A percentile compares a stretch with the other conserved stretches of the same genome.
phyloP scores from a whole-genome alignment of 2,329 filamentous ascomycete genomes.

The Neonectria sp. region DNA sequence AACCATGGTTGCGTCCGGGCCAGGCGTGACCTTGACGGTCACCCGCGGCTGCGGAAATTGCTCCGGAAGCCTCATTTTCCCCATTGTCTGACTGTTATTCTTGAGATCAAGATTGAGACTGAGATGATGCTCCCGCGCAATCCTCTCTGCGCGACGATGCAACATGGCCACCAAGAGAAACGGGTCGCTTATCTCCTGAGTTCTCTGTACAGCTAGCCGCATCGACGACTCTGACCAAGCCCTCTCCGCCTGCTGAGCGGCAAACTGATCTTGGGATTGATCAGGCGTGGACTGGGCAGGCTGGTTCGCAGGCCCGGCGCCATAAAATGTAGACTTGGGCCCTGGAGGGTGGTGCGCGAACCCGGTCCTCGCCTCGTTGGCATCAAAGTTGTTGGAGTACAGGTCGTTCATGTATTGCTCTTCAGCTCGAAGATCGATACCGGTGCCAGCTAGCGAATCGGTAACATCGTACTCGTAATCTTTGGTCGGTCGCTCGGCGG shows the following conservation, averaged over 20 bases:
- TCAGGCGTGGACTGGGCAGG: conserved; percentile 62
- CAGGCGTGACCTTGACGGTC: conserved; percentile 68
- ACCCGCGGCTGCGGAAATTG: conserved; percentile 68
- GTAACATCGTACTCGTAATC: conserved; percentile 80
- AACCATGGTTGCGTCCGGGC: conserved; percentile 75
- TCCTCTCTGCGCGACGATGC: conserved; percentile 71
- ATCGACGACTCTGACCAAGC: conserved; percentile 78
- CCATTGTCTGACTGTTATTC: conserved; percentile 59
- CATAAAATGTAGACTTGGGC: conserved; percentile 72
- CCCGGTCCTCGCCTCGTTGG: conserved; percentile 66
- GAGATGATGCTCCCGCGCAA: conserved; percentile 71
- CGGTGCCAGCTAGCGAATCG: conserved; percentile 87
- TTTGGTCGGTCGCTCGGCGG: conserved; percentile 74
- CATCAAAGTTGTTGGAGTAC: conserved; percentile 67
- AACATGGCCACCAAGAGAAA: conserved; percentile 78
- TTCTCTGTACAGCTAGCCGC: conserved; percentile 70
- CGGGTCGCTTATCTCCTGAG: conserved; percentile 80
- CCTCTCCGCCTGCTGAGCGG: conserved; percentile 75
- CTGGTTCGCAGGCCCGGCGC: conserved; percentile 77
- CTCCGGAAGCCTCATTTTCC: conserved; percentile 64
- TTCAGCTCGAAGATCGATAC: conserved; percentile 89
- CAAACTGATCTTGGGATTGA: conserved; percentile 73
- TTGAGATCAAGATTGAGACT: conserved; percentile 70
- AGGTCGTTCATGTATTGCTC: conserved; percentile 84
- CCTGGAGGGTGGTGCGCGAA: conserved; percentile 67